phyloP scores from a whole-genome alignment of 495 filamentous ascomycete genomes.

The Chaetomium fimeti region DNA sequence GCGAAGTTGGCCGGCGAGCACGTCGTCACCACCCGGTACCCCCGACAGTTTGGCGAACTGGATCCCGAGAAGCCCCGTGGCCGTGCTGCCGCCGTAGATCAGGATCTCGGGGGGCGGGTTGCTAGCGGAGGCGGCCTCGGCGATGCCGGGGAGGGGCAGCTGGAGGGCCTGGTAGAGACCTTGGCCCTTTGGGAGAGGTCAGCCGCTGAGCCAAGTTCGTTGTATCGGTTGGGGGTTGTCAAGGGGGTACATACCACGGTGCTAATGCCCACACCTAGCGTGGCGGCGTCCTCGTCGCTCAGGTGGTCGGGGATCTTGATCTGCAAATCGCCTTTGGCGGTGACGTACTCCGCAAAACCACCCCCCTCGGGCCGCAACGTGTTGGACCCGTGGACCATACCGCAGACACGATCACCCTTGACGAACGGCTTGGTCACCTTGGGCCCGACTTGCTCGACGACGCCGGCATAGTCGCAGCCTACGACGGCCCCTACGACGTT shows the following conservation, averaged over 20 bases:
- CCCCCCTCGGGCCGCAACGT: constrained; percentile 36
- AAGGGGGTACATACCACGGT: constrained; percentile 40
- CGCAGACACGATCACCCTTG: constrained; percentile 44
- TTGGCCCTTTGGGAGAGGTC: constrained; percentile 37
- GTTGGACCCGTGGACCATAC: constrained; percentile 40
- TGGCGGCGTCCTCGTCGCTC: constrained; percentile 47
- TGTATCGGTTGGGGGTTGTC: neutral
- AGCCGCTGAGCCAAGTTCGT: neutral
- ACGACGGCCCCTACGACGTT: constrained; percentile 26
- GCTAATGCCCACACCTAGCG: constrained; percentile 48
- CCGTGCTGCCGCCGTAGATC: constrained; percentile 53
- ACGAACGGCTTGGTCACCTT: constrained; percentile 37
- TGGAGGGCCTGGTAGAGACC: constrained; percentile 44
- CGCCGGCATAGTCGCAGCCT: constrained; percentile 47
- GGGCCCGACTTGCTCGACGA: constrained; percentile 43
- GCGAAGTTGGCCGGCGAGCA: constrained; percentile 45
- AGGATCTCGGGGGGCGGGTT: constrained; percentile 33
- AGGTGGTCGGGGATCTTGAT: constrained; percentile 41
- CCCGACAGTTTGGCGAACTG: constrained; percentile 50
- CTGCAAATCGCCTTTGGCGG: constrained; percentile 29
- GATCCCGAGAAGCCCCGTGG: constrained; percentile 49
- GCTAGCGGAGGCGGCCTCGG: constrained; percentile 30
- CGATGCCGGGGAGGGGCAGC: constrained; percentile 41
- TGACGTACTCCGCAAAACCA: constrained; percentile 43
- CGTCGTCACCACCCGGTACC: constrained; percentile 47